Evolutionary conservation across 768 basidiomycete genomes (phyloP).

Genomic region (Boletellus emodensis): DNA sequence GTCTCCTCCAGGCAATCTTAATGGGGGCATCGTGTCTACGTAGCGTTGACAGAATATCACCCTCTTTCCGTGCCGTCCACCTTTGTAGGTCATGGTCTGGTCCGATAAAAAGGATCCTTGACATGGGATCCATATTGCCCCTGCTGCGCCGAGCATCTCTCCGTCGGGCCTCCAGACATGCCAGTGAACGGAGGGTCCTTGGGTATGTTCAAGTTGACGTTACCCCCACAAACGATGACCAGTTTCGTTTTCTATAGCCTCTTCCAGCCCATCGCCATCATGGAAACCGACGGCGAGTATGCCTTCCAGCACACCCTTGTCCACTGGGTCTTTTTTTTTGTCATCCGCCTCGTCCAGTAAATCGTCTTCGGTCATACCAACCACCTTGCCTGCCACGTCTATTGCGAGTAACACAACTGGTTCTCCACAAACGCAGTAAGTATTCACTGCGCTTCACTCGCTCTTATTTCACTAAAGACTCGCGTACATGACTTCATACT

Average conservation of each 20-base stretch:
- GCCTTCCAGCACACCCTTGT: neutral
- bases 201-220: too few species aligned
- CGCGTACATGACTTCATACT: neutral
- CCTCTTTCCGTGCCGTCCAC: too few species aligned
- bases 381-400: neutral
- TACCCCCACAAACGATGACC: neutral
- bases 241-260: neutral
- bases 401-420: neutral
- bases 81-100: too few species aligned
- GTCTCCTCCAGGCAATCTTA: too few species aligned
- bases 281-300: neutral
- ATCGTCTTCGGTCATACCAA: neutral
- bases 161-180: neutral
- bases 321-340: neutral
- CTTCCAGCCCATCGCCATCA: neutral
- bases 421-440: constrained; percentile 2
- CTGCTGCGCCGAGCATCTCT: neutral
- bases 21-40: too few species aligned
- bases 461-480: neutral
- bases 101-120: too few species aligned
- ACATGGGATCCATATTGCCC: too few species aligned
- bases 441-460: neutral
- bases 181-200: neutral
- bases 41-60: too few species aligned
- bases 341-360: neutral